These are phyloP conservation scores for Globisporangium uncinulatum DNA, from an alignment of 352 stramenopile genomes.

Conservation along the genomic window DNA sequence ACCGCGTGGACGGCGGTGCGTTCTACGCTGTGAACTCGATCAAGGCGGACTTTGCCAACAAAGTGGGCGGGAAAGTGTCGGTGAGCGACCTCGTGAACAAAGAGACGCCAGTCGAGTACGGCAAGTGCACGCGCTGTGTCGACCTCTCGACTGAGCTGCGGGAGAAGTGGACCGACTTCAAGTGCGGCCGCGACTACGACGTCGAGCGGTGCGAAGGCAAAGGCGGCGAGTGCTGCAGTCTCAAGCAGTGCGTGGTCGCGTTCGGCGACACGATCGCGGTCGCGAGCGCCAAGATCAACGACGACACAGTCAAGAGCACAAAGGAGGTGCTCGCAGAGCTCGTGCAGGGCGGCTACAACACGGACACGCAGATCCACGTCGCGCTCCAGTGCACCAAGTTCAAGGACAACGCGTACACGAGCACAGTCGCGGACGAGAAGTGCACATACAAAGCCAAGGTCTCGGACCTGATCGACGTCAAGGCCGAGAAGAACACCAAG, in stretches of 20 bases:
- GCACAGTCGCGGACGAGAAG: slow-evolving; percentile 6
- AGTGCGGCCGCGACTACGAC: slow-evolving; percentile 47
- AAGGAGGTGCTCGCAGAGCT: slow-evolving; percentile 29
- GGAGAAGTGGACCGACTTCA: slow-evolving; percentile 61
- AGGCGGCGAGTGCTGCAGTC: slow-evolving; percentile 17
- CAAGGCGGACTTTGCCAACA: slow-evolving; percentile 19
- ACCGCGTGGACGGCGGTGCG: slow-evolving; percentile 9
- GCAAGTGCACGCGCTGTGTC: slow-evolving; percentile 43
- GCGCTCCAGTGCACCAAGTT: slow-evolving; percentile 34
- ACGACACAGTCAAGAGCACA: slow-evolving; percentile 19
- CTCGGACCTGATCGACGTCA: slow-evolving; percentile 26
- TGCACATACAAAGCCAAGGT: slow-evolving; percentile 31
- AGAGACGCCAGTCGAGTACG: slow-evolving; percentile 15
- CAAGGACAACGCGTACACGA: slow-evolving; percentile 5
- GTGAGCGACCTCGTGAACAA: slow-evolving; percentile 8
- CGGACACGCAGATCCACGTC: slow-evolving; percentile 56
- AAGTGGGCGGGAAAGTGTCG: not conserved
- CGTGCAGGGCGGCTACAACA: slow-evolving; percentile 33
- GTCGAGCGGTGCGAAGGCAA: slow-evolving; percentile 33
- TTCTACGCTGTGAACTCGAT: slow-evolving; percentile 27
- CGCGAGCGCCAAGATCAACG: slow-evolving; percentile 23
- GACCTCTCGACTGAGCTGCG: slow-evolving; percentile 32
- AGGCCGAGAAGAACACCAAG: slow-evolving; percentile 17
- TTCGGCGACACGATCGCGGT: slow-evolving; percentile 40
- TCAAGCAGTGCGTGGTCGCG: slow-evolving; percentile 50